phyloP scores from a whole-genome alignment of 164 flowering plant genomes.

The Tetrastigma voinierianum region DNA sequence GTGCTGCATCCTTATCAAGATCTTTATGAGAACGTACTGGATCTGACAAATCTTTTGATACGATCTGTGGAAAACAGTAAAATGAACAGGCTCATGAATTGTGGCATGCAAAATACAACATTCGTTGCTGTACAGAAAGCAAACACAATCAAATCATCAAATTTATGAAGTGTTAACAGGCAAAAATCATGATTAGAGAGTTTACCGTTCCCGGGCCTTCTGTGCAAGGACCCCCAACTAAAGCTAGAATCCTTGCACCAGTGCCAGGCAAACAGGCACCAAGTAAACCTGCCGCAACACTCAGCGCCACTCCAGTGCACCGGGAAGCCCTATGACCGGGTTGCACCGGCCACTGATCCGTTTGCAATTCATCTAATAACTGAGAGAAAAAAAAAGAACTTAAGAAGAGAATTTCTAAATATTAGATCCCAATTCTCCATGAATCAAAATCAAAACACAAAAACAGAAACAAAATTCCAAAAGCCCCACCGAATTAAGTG shows the following conservation, averaged over 20 bases:
- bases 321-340: slow-evolving; percentile 69
- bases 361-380: slow-evolving; percentile 84
- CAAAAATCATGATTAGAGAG: not conserved
- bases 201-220: slow-evolving; percentile 98
- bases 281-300: slow-evolving; percentile 83
- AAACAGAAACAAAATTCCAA: not conserved
- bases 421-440: not conserved
- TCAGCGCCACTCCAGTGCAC: slow-evolving; percentile 94
- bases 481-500: slow-evolving; percentile 60
- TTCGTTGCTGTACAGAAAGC: too few relatives aligned
- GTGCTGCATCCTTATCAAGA: slow-evolving; percentile 96
- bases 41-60: slow-evolving; percentile 91
- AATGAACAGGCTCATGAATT: too few relatives aligned
- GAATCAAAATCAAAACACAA: not conserved
- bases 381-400: slow-evolving; percentile 20
- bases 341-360: slow-evolving; percentile 89
- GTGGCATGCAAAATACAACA: too few relatives aligned
- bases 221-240: slow-evolving; percentile 98
- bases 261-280: slow-evolving; percentile 92
- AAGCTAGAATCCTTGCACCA: slow-evolving; percentile 77
- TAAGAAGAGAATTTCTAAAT: slow-evolving; percentile 1
- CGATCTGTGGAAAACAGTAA: slow-evolving; percentile 63
- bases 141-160: too few relatives aligned
- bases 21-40: slow-evolving; percentile 98
- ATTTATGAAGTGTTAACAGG: not conserved